Evolutionary conservation across 805 yeast species (phyloP).

Genomic region (Starmerella vaccinii): DNA sequence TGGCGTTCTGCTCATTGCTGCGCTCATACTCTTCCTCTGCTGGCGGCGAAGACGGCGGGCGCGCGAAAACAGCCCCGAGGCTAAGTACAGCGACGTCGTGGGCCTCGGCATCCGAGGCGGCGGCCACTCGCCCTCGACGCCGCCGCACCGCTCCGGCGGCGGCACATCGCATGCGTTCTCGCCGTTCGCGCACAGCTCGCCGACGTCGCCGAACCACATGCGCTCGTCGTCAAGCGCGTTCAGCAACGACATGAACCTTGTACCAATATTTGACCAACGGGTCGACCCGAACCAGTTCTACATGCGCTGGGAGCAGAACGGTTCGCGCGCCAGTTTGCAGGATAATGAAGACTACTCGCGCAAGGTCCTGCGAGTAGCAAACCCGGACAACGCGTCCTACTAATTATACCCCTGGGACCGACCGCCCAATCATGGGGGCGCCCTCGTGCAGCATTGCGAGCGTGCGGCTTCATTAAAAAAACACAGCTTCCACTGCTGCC

Average conservation of each 20-base stretch:
- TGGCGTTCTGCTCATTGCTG: constrained; percentile 36
- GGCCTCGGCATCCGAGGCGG: constrained; percentile 1
- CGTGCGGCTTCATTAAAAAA: no score
- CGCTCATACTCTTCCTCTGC: constrained; percentile 37
- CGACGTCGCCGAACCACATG: constrained; percentile 4
- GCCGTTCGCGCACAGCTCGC: constrained; percentile 13
- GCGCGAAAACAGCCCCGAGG: constrained; percentile 6
- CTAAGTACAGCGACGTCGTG: not conserved
- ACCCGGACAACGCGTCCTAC: constrained; percentile 31
- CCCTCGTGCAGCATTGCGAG: no score
- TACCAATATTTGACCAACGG: constrained; percentile 46
- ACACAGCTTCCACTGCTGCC: no score
- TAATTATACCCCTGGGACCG: no score
- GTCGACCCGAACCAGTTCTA: constrained; percentile 49
- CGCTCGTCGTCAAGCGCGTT: constrained; percentile 10
- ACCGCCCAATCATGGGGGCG: no score
- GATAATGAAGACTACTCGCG: constrained; percentile 52
- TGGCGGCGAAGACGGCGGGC: constrained; percentile 24
- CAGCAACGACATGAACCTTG: constrained; percentile 27
- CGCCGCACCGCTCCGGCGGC: constrained; percentile 4
- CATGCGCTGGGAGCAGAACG: constrained; percentile 39
- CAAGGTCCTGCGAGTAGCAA: constrained; percentile 46
- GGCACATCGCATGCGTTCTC: constrained; percentile 15
- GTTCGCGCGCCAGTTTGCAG: constrained; percentile 39
- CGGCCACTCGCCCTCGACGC: constrained; percentile 1